These are phyloP conservation scores for Trametes pubescens DNA, from an alignment of 1,284 basidiomycete genomes.

Conservation along the genomic window DNA sequence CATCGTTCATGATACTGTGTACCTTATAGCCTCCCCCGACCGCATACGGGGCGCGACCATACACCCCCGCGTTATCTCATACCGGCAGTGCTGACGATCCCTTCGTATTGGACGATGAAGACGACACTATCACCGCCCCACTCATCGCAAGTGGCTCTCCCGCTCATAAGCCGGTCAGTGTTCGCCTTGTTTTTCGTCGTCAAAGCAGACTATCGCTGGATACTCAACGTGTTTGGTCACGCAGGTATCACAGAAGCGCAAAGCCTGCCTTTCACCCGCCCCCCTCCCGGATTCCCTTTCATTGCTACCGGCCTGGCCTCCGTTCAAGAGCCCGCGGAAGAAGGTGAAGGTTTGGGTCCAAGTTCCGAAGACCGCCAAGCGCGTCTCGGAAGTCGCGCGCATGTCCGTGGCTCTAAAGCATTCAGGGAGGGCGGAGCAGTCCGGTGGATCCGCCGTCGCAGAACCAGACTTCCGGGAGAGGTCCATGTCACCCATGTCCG, in stretches of 20 bases:
- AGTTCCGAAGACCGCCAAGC: not conserved
- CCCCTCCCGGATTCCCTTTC: not conserved
- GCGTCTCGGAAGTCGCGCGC: not conserved
- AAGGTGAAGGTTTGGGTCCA: conserved; percentile 7
- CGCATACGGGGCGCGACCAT: not conserved
- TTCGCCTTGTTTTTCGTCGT: not conserved
- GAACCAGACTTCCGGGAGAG: not conserved
- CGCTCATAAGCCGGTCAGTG: not conserved
- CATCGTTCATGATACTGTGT: no score
- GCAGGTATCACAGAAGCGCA: conserved; percentile 1
- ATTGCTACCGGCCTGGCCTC: not conserved
- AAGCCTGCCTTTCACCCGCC: not conserved
- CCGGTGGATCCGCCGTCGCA: not conserved
- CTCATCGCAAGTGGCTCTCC: not conserved
- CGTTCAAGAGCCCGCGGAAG: conserved; percentile 6
- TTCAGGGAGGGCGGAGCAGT: not conserved
- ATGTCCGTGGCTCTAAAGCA: not conserved
- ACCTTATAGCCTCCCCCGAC: not conserved
- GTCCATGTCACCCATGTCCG: not conserved
- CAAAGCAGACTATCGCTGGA: not conserved
- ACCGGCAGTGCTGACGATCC: conserved; percentile 5
- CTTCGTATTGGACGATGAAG: not conserved
- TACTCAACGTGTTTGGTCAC: no score
- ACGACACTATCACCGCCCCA: not conserved
- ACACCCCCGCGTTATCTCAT: not conserved